Base-by-base conservation (phyloP, 352 stramenopile genomes). In the Phytophthora meadii region DNA sequence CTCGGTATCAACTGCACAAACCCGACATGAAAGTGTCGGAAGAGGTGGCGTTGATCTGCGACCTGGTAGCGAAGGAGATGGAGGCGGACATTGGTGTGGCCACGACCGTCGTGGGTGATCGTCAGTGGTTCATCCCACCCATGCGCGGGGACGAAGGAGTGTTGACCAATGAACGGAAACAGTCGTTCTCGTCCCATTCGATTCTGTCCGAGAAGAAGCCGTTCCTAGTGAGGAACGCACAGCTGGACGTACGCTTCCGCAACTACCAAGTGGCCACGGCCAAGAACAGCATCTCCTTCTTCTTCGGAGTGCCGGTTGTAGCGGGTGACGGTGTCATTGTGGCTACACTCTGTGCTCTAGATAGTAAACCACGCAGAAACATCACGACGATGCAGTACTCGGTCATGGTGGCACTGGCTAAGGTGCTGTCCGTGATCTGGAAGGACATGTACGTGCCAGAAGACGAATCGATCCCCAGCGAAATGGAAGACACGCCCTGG, bases 351-450 rank as follows among this genome's bases (percentile, higher is more conserved):
- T 78, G 68, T 32, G 65, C 81, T 12, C 24, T 86, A 1, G 78
- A 87, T 53, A 65, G 37, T 4, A 78, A 74, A 17, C 77, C 77
- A 1, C 55, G 66, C 6, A 77, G 70, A 15, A 72, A 62, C 12
- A 64, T 89, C 54, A 84, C 77, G 11, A 87, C 77, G 4, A 89
- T 84, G 75, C 77, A 88, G 57, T 89, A 87, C 64, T 75, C 68
- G 19, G 72, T 87, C 59, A 30, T 87, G 41, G 57, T 61, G 47
- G 54, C 61, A 19, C 48, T 88, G 17, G 54, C 75, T 0, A 50
- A 66, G 14, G 73, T 74, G 8, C 9, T 77, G 11, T 30, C 53
- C 0, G 3, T 17, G 5, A 32, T 65, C 11, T 72, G 64, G 56
- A 50, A 42, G 25, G 56, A 72, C n/a, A 37, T 12, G 10, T 59